These are phyloP conservation scores for Pterula multifida DNA, from an alignment of 1,284 basidiomycete species.

Conservation along the genomic window DNA sequence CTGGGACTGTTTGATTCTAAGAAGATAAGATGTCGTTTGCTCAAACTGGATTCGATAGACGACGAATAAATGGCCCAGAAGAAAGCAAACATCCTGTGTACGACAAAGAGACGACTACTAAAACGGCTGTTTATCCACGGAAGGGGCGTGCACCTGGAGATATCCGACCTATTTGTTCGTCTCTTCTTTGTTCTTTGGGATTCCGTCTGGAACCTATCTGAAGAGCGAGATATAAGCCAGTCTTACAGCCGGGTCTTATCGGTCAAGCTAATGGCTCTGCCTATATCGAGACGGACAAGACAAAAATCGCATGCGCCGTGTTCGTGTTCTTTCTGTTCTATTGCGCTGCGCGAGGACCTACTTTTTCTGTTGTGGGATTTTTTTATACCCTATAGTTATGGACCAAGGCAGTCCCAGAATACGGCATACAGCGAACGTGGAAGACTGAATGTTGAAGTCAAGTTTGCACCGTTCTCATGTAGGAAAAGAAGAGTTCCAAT, in stretches of 20 bases:
- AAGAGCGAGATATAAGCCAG: slow-evolving; percentile 26
- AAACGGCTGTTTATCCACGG: slow-evolving; percentile 25
- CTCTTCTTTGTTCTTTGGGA: slow-evolving; percentile 9
- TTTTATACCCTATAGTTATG: slow-evolving; percentile 60
- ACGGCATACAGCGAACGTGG: slow-evolving; percentile 77
- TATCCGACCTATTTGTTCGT: slow-evolving; percentile 77
- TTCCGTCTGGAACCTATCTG: slow-evolving; percentile 8
- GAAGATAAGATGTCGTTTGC: slow-evolving; percentile 21
- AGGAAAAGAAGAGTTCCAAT: slow-evolving; percentile 68
- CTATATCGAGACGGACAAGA: slow-evolving; percentile 82
- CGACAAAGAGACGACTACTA: slow-evolving; percentile 22
- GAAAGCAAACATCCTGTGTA: slow-evolving; percentile 60
- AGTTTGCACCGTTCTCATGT: slow-evolving; percentile 91
- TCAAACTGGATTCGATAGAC: slow-evolving; percentile 61
- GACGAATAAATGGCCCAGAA: slow-evolving; percentile 84
- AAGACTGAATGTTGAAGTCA: slow-evolving; percentile 87
- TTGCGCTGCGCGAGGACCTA: slow-evolving; percentile 1
- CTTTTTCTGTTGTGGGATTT: slow-evolving; percentile 8
- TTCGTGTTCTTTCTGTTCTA: slow-evolving; percentile 28
- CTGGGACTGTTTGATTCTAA: not conserved
- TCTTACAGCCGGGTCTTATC: slow-evolving; percentile 81
- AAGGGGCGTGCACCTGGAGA: slow-evolving; percentile 44
- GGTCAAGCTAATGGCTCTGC: slow-evolving; percentile 91
- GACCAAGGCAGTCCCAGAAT: slow-evolving; percentile 81
- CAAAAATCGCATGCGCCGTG: slow-evolving; percentile 94